These are phyloP conservation scores for Acer saccharum DNA, from an alignment of 345 rosid species.

Conservation along the genomic window DNA sequence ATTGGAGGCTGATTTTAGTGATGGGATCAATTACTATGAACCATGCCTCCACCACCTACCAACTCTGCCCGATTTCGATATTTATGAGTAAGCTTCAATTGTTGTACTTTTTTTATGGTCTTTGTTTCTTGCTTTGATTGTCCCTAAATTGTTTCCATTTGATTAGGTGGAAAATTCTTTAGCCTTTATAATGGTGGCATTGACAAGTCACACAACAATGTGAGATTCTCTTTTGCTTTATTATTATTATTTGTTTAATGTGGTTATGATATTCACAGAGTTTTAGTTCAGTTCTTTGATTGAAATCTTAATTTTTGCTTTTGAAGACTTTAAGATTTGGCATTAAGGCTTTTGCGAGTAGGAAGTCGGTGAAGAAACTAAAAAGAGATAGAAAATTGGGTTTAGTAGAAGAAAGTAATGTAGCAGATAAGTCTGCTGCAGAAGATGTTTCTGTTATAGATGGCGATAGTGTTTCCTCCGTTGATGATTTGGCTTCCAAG, in stretches of 20 bases:
- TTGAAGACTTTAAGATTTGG: conserved; percentile 35
- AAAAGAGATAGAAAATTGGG: conserved; percentile 23
- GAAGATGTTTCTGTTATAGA: conserved; percentile 31
- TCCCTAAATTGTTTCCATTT: conserved; percentile 1
- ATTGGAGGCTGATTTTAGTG: conserved; percentile 9
- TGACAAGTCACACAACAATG: conserved; percentile 21
- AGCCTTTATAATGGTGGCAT: conserved; percentile 13
- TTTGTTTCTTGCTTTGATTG: conserved; percentile 2
- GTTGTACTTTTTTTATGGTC: background rate
- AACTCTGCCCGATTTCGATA: conserved; percentile 23
- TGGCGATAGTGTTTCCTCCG: conserved; percentile 11
- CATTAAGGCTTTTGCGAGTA: conserved; percentile 36
- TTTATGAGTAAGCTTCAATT: conserved; percentile 30
- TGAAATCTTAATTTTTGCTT: conserved; percentile 1
- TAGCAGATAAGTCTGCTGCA: conserved; percentile 27
- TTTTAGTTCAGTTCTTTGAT: conserved; percentile 3
- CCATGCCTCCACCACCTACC: background rate
- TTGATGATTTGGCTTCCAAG: conserved; percentile 21
- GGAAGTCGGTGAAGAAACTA: conserved; percentile 51
- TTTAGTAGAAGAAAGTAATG: conserved; percentile 27
- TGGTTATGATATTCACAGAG: background rate
- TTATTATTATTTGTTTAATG: too few species aligned
- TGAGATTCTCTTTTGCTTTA: conserved; percentile 28
- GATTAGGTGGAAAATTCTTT: conserved; percentile 24
- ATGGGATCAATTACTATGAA: conserved; percentile 30